Percentiles rank a stretch among this genome's conserved stretches.
phyloP scores from a whole-genome alignment of 331 rosid genomes.

The Telfairia occidentalis region DNA sequence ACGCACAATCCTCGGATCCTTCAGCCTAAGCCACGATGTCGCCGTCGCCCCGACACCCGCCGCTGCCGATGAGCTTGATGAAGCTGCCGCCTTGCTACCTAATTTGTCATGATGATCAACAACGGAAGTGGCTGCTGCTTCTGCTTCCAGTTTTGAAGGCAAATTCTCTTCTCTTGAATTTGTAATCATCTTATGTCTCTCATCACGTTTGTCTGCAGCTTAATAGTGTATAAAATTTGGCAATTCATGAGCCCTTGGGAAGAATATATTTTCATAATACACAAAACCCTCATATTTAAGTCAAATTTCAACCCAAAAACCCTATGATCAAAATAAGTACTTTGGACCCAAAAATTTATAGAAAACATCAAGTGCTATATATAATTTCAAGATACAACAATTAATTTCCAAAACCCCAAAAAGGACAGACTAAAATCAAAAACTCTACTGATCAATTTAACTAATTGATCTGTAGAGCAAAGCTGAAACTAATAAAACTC shows the following conservation, averaged over 20 bases:
- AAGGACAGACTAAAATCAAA: too few species aligned
- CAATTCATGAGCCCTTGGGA: background rate
- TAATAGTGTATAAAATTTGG: background rate
- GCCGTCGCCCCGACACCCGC: too few species aligned
- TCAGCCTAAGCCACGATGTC: conserved; percentile 52
- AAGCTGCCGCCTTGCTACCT: conserved; percentile 16
- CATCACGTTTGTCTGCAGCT: conserved; percentile 23
- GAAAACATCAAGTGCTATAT: background rate
- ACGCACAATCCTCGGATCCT: conserved; percentile 82
- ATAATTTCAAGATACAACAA: background rate
- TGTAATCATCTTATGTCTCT: conserved; percentile 45
- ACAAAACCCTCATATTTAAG: background rate
- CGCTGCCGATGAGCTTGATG: conserved; percentile 32
- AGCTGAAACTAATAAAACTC: background rate
- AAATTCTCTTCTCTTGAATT: conserved; percentile 31
- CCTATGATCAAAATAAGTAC: background rate
- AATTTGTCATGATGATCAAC: conserved; percentile 25
- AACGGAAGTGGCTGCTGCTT: too few species aligned
- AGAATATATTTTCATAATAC: background rate
- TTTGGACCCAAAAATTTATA: background rate
- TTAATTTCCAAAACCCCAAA: background rate
- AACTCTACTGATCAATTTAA: background rate
- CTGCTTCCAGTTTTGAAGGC: conserved; percentile 34
- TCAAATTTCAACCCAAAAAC: background rate
- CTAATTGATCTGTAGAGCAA: background rate